Percentiles rank a stretch among this genome's conserved stretches.
phyloP scores from a whole-genome alignment of 2,329 filamentous ascomycete species.

The Penicillium occitanis region DNA sequence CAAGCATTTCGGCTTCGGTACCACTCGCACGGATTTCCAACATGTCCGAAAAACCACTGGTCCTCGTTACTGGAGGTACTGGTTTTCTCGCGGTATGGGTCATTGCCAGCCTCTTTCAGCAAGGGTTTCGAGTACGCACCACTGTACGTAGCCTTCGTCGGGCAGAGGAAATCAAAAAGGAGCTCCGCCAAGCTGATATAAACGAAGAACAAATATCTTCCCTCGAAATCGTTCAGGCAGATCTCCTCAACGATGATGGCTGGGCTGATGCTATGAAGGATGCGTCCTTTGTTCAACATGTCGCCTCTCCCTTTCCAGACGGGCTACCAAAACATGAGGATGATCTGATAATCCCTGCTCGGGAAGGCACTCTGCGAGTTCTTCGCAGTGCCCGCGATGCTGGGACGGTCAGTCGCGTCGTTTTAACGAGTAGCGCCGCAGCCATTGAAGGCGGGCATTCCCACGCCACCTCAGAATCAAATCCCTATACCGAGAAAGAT shows the following conservation, averaged over 20 bases:
- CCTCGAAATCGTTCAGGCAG: constrained; percentile 6
- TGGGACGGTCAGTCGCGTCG: constrained; percentile 4
- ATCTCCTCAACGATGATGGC: constrained; percentile 15
- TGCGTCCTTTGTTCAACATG: constrained; percentile 17
- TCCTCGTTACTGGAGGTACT: constrained; percentile 18
- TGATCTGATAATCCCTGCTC: constrained; percentile 11
- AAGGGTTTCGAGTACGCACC: constrained; percentile 13
- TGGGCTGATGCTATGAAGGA: constrained; percentile 19
- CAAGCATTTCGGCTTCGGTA: background rate
- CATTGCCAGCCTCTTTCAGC: constrained; percentile 4
- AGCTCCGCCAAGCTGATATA: constrained; percentile 8
- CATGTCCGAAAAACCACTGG: constrained; percentile 12
- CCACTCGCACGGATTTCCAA: background rate
- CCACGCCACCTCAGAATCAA: background rate
- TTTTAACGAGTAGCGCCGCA: constrained; percentile 15
- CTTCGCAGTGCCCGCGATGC: constrained; percentile 14
- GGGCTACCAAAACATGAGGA: constrained; percentile 9
- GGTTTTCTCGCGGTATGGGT: constrained; percentile 14
- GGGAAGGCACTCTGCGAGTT: constrained; percentile 15
- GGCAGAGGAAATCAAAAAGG: background rate
- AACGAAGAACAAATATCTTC: constrained; percentile 10
- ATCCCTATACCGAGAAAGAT: constrained; percentile 33
- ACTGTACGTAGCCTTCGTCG: constrained; percentile 13
- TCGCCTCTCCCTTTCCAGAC: constrained; percentile 15
- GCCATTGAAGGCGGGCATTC: background rate